These are phyloP conservation scores for Rhynchospora pubera DNA, from an alignment of 176 grass and related monocot genomes.

Conservation along the genomic window DNA sequence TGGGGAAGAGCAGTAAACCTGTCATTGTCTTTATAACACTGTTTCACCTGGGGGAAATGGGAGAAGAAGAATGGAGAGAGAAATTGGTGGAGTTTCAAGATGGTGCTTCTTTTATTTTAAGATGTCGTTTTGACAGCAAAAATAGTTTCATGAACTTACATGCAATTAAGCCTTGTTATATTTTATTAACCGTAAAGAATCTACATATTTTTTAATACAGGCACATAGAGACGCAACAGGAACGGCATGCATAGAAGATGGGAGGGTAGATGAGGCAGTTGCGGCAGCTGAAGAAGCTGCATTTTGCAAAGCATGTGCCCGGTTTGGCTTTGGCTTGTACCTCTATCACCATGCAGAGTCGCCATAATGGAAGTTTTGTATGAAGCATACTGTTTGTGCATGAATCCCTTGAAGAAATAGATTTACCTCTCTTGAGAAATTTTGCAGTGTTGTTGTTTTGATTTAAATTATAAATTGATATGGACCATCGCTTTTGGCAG, in stretches of 20 bases:
- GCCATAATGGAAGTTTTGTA: constrained; percentile 7
- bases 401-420: background rate
- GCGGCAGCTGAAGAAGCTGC: constrained; percentile 62
- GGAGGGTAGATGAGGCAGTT: constrained; percentile 50
- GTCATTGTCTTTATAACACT: too few relatives aligned
- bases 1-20: too few relatives aligned
- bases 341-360: constrained; percentile 66
- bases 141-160: background rate
- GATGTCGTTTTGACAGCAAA: background rate
- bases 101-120: background rate
- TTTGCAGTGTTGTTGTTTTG: background rate
- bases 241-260: constrained; percentile 47
- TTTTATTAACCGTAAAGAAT: background rate
- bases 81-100: background rate
- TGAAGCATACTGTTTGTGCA: background rate
- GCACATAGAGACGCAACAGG: constrained; percentile 76
- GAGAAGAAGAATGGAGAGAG: too few relatives aligned
- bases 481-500: constrained; percentile 9
- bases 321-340: constrained; percentile 85
- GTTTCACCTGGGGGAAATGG: background rate
- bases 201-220: constrained; percentile 23
- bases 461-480: constrained; percentile 1
- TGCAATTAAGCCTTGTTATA: background rate
- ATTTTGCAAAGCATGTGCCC: constrained; percentile 80
- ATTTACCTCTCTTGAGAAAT: constrained; percentile 6